Conservation (phyloP, 2,329 filamentous ascomycete species). For the Graphiopsis chlorocephala region DNA sequence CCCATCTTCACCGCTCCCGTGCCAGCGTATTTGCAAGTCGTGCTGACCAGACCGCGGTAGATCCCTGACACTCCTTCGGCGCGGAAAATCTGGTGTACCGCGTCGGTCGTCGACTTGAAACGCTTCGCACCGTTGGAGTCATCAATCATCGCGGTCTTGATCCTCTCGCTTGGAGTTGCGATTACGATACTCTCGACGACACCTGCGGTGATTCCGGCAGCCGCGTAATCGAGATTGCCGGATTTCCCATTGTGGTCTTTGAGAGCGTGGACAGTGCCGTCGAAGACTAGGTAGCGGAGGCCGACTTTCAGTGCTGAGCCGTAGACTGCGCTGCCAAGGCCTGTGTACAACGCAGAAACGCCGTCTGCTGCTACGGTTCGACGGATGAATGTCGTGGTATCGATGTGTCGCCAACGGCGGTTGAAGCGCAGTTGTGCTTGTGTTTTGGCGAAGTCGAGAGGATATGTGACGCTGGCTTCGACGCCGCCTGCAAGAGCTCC, state of each 20-base stretch:
- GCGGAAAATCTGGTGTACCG: conserved; percentile 28
- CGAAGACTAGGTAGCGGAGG: conserved; percentile 33
- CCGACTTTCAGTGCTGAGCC: conserved; percentile 34
- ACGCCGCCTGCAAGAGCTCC: conserved; percentile 54
- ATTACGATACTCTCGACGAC: conserved; percentile 28
- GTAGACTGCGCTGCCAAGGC: conserved; percentile 29
- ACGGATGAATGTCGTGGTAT: conserved; percentile 26
- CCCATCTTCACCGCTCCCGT: conserved; percentile 51
- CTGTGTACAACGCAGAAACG: conserved; percentile 27
- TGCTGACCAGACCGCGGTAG: conserved; percentile 46
- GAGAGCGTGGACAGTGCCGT: conserved; percentile 26
- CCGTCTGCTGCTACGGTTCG: conserved; percentile 24
- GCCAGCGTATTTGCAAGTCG: conserved; percentile 49
- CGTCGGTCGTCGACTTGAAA: conserved; percentile 15
- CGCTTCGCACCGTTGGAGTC: conserved; percentile 22
- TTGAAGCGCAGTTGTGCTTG: conserved; percentile 28
- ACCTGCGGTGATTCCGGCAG: conserved; percentile 31
- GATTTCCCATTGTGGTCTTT: conserved; percentile 26
- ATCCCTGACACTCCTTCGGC: conserved; percentile 44
- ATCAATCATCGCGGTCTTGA: conserved; percentile 30
- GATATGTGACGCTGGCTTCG: conserved; percentile 51
- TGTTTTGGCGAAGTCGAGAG: conserved; percentile 37
- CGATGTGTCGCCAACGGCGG: conserved; percentile 20
- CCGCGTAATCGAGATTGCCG: conserved; percentile 25
- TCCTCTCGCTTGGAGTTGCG: conserved; percentile 32